Evolutionary conservation across 441 rosid genomes (phyloP).

Genomic region (Adansonia grandidieri): DNA sequence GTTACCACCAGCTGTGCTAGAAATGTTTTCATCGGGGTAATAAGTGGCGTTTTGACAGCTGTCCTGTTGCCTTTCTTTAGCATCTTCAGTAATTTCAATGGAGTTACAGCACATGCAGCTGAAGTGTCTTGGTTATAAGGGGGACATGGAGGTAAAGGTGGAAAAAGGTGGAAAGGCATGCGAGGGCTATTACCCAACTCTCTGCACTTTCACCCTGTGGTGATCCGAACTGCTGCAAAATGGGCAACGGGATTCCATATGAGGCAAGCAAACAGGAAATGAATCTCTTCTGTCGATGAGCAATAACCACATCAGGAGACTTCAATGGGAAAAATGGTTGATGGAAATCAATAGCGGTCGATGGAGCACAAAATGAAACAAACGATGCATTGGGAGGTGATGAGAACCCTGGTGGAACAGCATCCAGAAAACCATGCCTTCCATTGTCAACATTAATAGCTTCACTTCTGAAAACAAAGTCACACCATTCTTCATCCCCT

Average conservation of each 20-base stretch:
- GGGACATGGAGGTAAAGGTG: constrained; percentile 82
- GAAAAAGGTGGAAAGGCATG: constrained; percentile 89
- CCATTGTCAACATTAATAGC: constrained; percentile 32
- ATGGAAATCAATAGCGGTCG: constrained; percentile 33
- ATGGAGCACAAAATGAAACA: constrained; percentile 41
- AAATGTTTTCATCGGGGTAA: constrained; percentile 36
- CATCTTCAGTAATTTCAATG: constrained; percentile 20
- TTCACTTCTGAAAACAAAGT: constrained; percentile 35
- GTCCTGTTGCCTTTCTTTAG: constrained; percentile 33
- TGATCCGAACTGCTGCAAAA: constrained; percentile 66
- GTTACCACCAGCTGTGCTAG: constrained; percentile 39
- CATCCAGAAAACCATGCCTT: constrained; percentile 48
- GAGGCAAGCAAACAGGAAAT: constrained; percentile 68
- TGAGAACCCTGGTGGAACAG: constrained; percentile 86
- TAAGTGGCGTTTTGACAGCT: constrained; percentile 33
- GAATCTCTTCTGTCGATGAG: constrained; percentile 67
- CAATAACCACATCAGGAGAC: constrained; percentile 44
- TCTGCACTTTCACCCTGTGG: constrained; percentile 48
- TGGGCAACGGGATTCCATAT: constrained; percentile 78
- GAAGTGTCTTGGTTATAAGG: constrained; percentile 41
- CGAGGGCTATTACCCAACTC: constrained; percentile 80
- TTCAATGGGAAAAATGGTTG: constrained; percentile 30
- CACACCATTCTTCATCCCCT: constrained; percentile 35
- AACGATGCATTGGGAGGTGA: constrained; percentile 42
- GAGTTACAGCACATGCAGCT: constrained; percentile 32